Evolutionary conservation across 345 rosid species (phyloP), one percentile per base, ranked within the genome.

Genomic region (Orychophragmus violaceus): DNA sequence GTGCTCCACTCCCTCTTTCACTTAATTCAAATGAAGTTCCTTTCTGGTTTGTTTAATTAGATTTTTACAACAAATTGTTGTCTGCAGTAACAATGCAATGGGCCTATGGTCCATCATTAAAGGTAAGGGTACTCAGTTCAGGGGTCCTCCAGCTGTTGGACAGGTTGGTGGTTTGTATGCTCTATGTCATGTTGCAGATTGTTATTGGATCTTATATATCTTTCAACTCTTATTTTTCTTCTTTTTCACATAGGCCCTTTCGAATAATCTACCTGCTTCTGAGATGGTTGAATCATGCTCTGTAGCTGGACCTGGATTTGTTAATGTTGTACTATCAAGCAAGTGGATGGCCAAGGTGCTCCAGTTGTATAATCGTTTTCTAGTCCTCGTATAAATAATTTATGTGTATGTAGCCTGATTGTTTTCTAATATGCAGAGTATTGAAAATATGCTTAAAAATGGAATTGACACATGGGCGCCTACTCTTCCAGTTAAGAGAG

Each of bases 391-490:
- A 36, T 37, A 14, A 1, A 17, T 35, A 18, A 30, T 13, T 3
- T 36, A n/a, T 65, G 61, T 35, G 30, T 73, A 57, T 35, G 30
- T 73, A 57, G 19, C 58, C 46, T 48, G 61, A 36, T 13, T 72
- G 54, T 51, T 58, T 64, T 69, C 65, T 28, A 3, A 49, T 76
- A 22, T 57, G 62, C 87, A 94, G 99, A 81, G 59, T 59, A 88
- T 90, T 75, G 87, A 87, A 70, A 82, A 76, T 70, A 94, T 94
- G 99, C 91, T 94, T 16, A 69, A 68, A 53, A 70, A 81, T 35
- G 99, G 97, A 27, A 85, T 90, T 70, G 95, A 87, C 32, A 81
- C 87, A 59, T 94, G 95, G 95, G 86, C 99, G 3, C 99, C 99
- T 25, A 74, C 45, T 60, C 84, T 83, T 42, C 42, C 76, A 2